A percentile compares a stretch with the other conserved stretches of the same genome.
These are phyloP conservation scores for Kluyveromyces aestuarii DNA, from an alignment of 805 yeast species.

Conservation along the genomic window DNA sequence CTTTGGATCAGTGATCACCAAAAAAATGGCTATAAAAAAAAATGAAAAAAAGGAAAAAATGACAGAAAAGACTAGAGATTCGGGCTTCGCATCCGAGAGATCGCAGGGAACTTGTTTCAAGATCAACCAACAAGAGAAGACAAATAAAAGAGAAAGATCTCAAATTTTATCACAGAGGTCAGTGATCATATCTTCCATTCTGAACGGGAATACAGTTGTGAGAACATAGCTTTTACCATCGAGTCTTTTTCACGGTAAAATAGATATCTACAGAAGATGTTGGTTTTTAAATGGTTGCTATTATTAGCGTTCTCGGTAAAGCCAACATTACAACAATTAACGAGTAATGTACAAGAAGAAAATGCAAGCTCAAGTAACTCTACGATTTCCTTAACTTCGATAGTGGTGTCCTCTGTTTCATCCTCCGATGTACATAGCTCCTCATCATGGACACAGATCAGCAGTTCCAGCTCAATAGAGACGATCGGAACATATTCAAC, in stretches of 20 bases:
- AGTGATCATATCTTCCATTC: no score
- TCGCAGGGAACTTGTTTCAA: neutral
- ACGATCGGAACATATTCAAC: conserved; percentile 1
- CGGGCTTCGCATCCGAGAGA: neutral
- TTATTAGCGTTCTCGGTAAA: conserved; percentile 6
- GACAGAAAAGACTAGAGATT: neutral
- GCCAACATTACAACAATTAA: conserved; percentile 3
- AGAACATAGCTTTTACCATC: neutral
- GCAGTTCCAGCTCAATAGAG: neutral
- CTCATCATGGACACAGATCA: neutral
- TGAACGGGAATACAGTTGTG: no score
- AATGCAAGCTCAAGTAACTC: conserved; percentile 1
- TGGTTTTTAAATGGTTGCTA: conserved; percentile 3
- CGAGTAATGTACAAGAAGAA: neutral
- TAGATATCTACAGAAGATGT: neutral
- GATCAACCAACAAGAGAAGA: neutral
- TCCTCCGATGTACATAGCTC: neutral
- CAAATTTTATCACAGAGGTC: no score
- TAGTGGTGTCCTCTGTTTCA: neutral
- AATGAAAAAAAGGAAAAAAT: neutral
- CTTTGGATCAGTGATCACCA: neutral
- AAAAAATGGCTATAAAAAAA: neutral
- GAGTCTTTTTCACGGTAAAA: neutral
- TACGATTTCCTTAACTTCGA: neutral
- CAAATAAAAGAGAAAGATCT: neutral